Base-by-base conservation (phyloP, 1,284 basidiomycete genomes). In the Trametes hirsuta region DNA sequence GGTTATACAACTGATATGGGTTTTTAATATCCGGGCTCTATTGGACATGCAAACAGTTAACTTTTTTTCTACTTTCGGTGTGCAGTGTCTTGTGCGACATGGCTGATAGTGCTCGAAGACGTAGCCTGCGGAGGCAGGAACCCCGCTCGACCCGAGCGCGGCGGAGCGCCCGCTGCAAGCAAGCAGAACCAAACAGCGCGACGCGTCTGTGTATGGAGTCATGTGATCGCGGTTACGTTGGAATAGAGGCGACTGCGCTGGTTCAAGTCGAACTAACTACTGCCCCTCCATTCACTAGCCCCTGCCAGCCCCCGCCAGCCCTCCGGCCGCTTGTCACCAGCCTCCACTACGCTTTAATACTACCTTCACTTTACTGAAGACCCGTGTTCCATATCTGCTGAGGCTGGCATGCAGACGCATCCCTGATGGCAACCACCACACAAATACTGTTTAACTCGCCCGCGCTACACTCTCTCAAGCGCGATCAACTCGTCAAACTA, bases 371-470 rank as follows among this genome's bases (percentile, higher is more conserved):
- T 21, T 40, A 24, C 37, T 6, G n/a, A 15, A 24, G 6, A 15
- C 42, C 6, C 36, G 18, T 10, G 24, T 40, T 15, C 12, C 11
- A 15, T 22, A 30, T 18, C 42, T 1, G 30, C 30, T 4, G 30
- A 49, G 8, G 37, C 45, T 47, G 45, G 30, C n/a, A 58, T 59
- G 51, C 24, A 15, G 37, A 40, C 40, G 45, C 6, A 36, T 11
- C 22, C 48, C 58, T 59, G 36, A 85, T 84, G 87, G 82, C 85
- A 41, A 85, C 84, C 6, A 89, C 87, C 1, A 90, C 87, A 0
- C 80, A 90, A 67, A 92, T 93, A 52, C 75, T 93, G 8, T 91
- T 88, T 76, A 91, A 93, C 73, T 90, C 89, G 3, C 88, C 90
- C 0, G 90, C 91, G 0, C 74, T 93, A 24, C 84, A 90, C 69